Evolutionary conservation across 192 early-diverging fungal genomes (phyloP).

Genomic region (Backusella liffmaniae): DNA sequence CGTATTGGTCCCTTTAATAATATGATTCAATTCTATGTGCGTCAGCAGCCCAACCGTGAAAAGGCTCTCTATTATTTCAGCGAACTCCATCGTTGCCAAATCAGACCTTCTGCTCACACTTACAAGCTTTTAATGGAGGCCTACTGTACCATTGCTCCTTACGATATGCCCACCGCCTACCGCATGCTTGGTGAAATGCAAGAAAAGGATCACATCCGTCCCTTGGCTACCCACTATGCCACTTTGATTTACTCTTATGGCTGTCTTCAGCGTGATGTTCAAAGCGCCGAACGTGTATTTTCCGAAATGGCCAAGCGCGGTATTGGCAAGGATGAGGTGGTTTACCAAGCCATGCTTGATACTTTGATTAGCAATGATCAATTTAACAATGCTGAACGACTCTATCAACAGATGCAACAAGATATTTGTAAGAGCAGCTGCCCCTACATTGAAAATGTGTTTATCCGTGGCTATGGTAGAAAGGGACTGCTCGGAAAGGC

Average conservation of each 20-base stretch:
- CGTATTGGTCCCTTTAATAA: constrained; percentile 54
- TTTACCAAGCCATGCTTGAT: constrained; percentile 58
- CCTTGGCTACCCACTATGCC: constrained; percentile 51
- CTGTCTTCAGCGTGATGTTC: constrained; percentile 46
- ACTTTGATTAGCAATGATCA: constrained; percentile 44
- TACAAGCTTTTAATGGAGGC: constrained; percentile 57
- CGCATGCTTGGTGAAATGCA: constrained; percentile 43
- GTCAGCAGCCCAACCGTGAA: constrained; percentile 49
- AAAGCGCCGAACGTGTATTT: constrained; percentile 42
- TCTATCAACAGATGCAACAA: constrained; percentile 43
- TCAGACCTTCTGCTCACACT: constrained; percentile 53
- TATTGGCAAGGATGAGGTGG: constrained; percentile 45
- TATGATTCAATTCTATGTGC: constrained; percentile 64
- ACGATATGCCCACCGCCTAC: constrained; percentile 53
- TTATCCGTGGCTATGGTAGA: constrained; percentile 57
- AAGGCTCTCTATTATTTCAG: constrained; percentile 49
- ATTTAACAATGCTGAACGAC: constrained; percentile 39
- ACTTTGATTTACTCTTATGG: constrained; percentile 58
- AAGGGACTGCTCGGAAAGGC: constrained; percentile 39
- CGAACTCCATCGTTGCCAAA: constrained; percentile 37
- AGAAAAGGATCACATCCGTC: constrained; percentile 31
- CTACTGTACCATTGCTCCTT: constrained; percentile 52
- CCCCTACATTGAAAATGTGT: constrained; percentile 57
- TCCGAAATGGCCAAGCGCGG: constrained; percentile 35
- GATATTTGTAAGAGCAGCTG: constrained; percentile 39